phyloP scores from a whole-genome alignment of 257 asterid genomes.

The Handroanthus guayacan region DNA sequence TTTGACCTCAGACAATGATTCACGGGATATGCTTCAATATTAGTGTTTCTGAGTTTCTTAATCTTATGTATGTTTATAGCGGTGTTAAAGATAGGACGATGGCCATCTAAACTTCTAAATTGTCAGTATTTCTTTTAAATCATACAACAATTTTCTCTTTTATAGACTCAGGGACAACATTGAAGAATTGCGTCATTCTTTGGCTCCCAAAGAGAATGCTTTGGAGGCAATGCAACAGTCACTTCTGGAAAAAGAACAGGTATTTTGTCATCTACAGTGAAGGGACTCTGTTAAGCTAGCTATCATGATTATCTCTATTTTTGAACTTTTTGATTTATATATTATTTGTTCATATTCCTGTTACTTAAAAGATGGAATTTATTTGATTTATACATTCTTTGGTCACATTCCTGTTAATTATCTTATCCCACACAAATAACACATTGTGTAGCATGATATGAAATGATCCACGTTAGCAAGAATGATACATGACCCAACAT shows the following conservation, averaged over 20 bases:
- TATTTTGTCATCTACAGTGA: slow-evolving; percentile 35
- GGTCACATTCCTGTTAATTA: background rate
- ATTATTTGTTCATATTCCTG: slow-evolving; percentile 3
- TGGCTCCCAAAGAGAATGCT: slow-evolving; percentile 86
- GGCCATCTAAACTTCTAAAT: slow-evolving; percentile 21
- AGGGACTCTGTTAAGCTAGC: slow-evolving; percentile 18
- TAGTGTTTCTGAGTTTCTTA: slow-evolving; percentile 7
- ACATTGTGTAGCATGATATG: too few relatives aligned
- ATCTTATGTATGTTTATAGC: slow-evolving; percentile 30
- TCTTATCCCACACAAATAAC: background rate
- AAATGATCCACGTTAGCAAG: too few relatives aligned
- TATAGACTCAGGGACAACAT: slow-evolving; percentile 83
- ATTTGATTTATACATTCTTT: background rate
- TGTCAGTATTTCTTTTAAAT: slow-evolving; percentile 33
- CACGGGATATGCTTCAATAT: slow-evolving; percentile 26
- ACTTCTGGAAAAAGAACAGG: slow-evolving; percentile 90
- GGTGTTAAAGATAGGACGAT: background rate
- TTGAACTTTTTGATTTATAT: background rate
- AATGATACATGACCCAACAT: too few relatives aligned
- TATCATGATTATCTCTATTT: slow-evolving; percentile 13
- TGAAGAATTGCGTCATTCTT: slow-evolving; percentile 84
- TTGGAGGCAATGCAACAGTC: slow-evolving; percentile 85
- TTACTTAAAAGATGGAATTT: slow-evolving; percentile 11
- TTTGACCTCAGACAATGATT: slow-evolving; percentile 20
- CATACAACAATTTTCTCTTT: slow-evolving; percentile 37